These are phyloP conservation scores for Symbiodinium natans DNA, from an alignment of 73 alveolate genomes.

Conservation along the genomic window DNA sequence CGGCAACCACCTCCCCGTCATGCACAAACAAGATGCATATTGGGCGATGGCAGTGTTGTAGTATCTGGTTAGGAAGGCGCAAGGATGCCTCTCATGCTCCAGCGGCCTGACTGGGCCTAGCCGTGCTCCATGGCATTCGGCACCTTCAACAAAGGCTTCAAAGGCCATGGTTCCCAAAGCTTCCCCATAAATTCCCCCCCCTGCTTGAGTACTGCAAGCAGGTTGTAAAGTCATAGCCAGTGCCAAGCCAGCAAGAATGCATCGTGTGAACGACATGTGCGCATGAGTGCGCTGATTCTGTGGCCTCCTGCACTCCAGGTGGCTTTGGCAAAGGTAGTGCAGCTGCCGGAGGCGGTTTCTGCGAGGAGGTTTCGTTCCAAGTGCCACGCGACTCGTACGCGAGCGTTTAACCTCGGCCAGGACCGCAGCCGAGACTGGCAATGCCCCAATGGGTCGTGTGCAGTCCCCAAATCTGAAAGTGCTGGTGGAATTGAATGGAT, in stretches of 20 bases:
- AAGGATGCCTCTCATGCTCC: too few species aligned
- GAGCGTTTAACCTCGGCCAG: neutral
- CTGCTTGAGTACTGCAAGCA: constrained; percentile 23
- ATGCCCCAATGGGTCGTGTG: constrained; percentile 49
- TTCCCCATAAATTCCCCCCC: neutral
- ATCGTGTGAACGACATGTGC: neutral
- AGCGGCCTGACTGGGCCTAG: too few species aligned
- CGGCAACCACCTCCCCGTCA: too few species aligned
- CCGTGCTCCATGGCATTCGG: constrained; percentile 56
- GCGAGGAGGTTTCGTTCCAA: neutral
- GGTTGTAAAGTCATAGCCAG: neutral
- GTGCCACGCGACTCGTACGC: neutral
- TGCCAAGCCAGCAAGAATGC: neutral
- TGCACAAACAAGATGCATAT: too few species aligned
- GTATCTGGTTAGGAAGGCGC: too few species aligned
- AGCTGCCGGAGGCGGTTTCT: neutral
- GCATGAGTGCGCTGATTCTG: neutral
- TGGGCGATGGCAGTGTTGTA: too few species aligned
- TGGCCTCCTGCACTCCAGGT: neutral
- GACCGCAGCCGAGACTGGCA: constrained; percentile 94
- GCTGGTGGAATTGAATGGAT: neutral
- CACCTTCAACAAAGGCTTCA: constrained; percentile 69
- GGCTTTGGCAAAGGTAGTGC: neutral
- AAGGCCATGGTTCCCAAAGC: neutral
- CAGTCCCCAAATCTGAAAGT: neutral